A percentile compares a stretch with the other conserved stretches of the same genome.
Conservation (phyloP, 805 yeast genomes). For the Zygosaccharomyces siamensis region DNA sequence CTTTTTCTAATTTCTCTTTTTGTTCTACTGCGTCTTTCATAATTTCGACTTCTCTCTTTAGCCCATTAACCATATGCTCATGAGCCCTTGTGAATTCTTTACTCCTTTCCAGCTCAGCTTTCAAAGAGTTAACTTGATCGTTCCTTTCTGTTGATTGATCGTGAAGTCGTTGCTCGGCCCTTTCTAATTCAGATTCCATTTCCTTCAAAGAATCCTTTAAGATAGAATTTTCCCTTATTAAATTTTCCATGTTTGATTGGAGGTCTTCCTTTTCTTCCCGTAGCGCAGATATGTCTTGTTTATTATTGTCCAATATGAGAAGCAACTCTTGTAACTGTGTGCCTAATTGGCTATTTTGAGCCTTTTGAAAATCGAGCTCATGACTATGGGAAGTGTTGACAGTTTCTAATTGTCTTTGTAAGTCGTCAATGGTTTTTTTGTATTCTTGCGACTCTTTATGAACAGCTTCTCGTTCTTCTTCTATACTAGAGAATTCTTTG, state of each 20-base stretch:
- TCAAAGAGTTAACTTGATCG: conserved; percentile 29
- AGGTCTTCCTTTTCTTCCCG: conserved; percentile 39
- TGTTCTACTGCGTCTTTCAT: conserved; percentile 22
- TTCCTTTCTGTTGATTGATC: conserved; percentile 23
- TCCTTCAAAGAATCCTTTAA: conserved; percentile 35
- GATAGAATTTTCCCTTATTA: conserved; percentile 9
- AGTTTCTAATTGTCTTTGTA: conserved; percentile 38
- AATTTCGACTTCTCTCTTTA: conserved; percentile 24
- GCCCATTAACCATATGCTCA: conserved; percentile 16
- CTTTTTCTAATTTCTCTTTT: conserved; percentile 44
- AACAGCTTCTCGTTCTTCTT: conserved; percentile 46
- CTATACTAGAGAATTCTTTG: conserved; percentile 43
- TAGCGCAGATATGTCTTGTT: conserved; percentile 28
- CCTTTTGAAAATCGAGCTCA: conserved; percentile 26
- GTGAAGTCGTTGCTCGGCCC: conserved; percentile 10
- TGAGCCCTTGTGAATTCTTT: conserved; percentile 16
- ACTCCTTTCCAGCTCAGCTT: conserved; percentile 24
- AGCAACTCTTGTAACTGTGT: conserved; percentile 38
- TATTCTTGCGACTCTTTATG: conserved; percentile 52
- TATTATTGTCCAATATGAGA: conserved; percentile 35
- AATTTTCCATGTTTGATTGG: conserved; percentile 24
- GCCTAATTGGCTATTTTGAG: conserved; percentile 19
- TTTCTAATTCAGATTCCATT: conserved; percentile 35
- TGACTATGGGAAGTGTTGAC: conserved; percentile 37
- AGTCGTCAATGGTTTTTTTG: conserved; percentile 38